These are phyloP conservation scores for Pseudogymnoascus sp. DNA, from an alignment of 2,329 filamentous ascomycete genomes.

Conservation along the genomic window DNA sequence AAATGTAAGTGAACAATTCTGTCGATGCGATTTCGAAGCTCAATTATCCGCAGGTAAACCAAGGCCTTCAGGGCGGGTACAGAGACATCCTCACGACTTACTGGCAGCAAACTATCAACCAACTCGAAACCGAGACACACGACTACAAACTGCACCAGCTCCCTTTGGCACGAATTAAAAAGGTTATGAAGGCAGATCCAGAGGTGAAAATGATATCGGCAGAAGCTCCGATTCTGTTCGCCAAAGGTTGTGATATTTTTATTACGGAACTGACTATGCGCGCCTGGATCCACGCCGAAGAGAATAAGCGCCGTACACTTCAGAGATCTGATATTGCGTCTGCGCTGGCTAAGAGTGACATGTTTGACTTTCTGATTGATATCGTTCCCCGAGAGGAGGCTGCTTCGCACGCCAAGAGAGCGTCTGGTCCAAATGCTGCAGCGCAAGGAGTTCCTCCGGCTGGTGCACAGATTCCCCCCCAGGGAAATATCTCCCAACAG, in stretches of 20 bases:
- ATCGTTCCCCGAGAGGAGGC: constrained; percentile 96
- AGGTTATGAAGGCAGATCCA: constrained; percentile 99
- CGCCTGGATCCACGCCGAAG: constrained; percentile 97
- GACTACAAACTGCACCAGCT: constrained; percentile 98
- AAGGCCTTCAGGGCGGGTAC: constrained; percentile 85
- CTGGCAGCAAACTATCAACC: constrained; percentile 97
- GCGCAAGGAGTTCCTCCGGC: constrained; percentile 40
- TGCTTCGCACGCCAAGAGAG: constrained; percentile 72
- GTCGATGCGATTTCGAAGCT: constrained; percentile 15
- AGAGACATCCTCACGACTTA: constrained; percentile 97
- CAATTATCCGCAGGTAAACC: constrained; percentile 62
- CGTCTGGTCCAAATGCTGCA: constrained; percentile 39
- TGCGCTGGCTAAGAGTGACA: constrained; percentile 92
- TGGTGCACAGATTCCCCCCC: constrained; percentile 41
- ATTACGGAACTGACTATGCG: constrained; percentile 99
- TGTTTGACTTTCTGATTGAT: constrained; percentile 99
- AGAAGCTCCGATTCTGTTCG: constrained; percentile 94
- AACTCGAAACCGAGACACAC: constrained; percentile 88
- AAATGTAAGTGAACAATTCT: constrained; percentile 55
- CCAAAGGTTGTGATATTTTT: constrained; percentile 98
- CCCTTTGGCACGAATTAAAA: constrained; percentile 96
- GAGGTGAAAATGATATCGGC: constrained; percentile 99
- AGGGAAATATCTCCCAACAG: constrained; percentile 39
- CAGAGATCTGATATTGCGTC: constrained; percentile 96
- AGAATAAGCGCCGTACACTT: constrained; percentile 93